A percentile compares a stretch with the other conserved stretches of the same genome.
These are phyloP conservation scores for Kwoniella shandongensis DNA, from an alignment of 768 basidiomycete genomes.

Conservation along the genomic window DNA sequence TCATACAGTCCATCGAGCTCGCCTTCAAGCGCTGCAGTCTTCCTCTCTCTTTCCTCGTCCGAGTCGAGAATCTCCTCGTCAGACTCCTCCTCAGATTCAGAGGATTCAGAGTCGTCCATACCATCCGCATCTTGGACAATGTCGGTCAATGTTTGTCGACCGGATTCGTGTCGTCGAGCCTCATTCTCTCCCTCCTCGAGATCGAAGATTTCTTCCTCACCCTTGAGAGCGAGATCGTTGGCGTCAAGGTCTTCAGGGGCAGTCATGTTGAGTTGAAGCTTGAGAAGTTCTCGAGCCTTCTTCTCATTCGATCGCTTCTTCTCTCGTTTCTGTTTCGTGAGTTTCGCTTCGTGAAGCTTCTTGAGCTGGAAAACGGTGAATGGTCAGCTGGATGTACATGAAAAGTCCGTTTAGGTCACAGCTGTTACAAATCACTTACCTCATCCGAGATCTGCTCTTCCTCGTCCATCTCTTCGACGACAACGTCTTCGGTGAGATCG, in stretches of 20 bases:
- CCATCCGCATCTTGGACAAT: conserved; percentile 55
- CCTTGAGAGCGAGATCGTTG: conserved; percentile 62
- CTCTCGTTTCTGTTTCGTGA: conserved; percentile 71
- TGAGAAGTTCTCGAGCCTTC: conserved; percentile 80
- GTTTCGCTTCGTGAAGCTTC: conserved; percentile 73
- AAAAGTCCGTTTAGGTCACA: conserved; percentile 8
- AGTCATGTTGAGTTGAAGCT: conserved; percentile 96
- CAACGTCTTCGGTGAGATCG: conserved; percentile 67
- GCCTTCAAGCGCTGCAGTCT: conserved; percentile 68
- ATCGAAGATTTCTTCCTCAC: conserved; percentile 83
- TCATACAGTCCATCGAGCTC: conserved; percentile 88
- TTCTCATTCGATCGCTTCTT: conserved; percentile 83
- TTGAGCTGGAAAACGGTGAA: conserved; percentile 63
- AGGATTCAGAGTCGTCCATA: conserved; percentile 54
- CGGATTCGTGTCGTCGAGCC: conserved; percentile 53
- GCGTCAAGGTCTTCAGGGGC: conserved; percentile 95
- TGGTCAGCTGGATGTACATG: neutral
- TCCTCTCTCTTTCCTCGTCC: conserved; percentile 63
- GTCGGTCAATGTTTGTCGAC: conserved; percentile 57
- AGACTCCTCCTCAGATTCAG: conserved; percentile 36
- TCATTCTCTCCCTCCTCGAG: conserved; percentile 64
- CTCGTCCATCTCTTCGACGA: conserved; percentile 66
- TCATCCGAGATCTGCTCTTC: conserved; percentile 87
- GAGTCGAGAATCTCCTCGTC: conserved; percentile 60
- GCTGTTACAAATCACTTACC: conserved; percentile 57